Evolutionary conservation across 2,329 filamentous ascomycete genomes (phyloP).

Genomic region (Botryotinia globosa): DNA sequence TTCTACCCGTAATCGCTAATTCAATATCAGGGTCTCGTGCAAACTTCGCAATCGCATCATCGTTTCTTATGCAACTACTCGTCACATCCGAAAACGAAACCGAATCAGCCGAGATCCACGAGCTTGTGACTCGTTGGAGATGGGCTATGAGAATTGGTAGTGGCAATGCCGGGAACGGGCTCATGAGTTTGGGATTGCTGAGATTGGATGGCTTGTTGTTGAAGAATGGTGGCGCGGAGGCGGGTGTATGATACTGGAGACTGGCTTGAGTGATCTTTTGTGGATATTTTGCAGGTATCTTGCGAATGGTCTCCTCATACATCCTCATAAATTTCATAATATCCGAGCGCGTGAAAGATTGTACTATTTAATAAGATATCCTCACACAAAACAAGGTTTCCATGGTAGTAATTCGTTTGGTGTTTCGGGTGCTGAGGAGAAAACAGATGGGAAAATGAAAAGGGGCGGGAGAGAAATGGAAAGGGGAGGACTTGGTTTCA

Average conservation of each 20-base stretch:
- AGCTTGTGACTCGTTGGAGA: constrained; percentile 34
- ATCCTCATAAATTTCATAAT: background rate
- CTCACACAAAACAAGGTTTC: background rate
- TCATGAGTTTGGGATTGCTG: constrained; percentile 37
- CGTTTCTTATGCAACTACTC: constrained; percentile 38
- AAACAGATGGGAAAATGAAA: background rate
- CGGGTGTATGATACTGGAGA: background rate
- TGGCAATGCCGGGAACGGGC: constrained; percentile 28
- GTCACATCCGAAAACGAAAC: constrained; percentile 33
- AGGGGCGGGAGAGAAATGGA: background rate
- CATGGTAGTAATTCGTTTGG: background rate
- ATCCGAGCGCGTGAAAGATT: background rate
- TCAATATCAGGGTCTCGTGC: constrained; percentile 34
- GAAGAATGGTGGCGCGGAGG: constrained; percentile 27
- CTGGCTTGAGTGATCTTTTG: background rate
- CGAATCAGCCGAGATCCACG: constrained; percentile 35
- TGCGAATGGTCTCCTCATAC: background rate
- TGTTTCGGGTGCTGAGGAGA: background rate
- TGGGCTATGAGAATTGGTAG: constrained; percentile 36
- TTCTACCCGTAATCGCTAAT: constrained; percentile 6
- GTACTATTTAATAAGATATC: background rate
- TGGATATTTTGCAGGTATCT: background rate
- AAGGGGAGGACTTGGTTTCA: background rate
- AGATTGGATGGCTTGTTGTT: constrained; percentile 35
- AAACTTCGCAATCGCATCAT: constrained; percentile 39